Evolutionary conservation across 305 asterid species (phyloP), one percentile per base, ranked within the genome.

Genomic region (Fraxinus albicans): DNA sequence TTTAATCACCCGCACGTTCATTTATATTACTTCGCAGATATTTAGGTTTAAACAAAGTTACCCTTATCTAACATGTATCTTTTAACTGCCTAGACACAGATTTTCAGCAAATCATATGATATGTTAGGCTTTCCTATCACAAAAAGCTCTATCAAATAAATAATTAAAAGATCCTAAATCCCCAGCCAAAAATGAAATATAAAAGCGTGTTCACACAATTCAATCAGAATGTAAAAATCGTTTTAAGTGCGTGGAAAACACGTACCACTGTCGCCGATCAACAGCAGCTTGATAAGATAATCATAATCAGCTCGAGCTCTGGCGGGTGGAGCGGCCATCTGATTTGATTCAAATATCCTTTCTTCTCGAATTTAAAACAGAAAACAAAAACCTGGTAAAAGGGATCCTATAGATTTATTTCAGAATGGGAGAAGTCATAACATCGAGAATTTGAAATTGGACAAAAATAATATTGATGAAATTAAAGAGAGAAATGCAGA

Each of bases 191-290:
- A 23, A 67, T 67, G 8, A 27, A 27, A 67, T 67, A 25, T 29
- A 65, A 23, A 25, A 8, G 33, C 33, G 19, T 13, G 60, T 15
- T 15, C 60, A 15, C 60, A 50, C 60, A 50, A 15, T 50, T 50
- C 60, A 15, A 50, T 50, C 60, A 50, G 21, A 50, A 50, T 15
- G 60, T 50, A 50, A 58, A 65, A 65, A 8, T 25, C 8, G 8
- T 1, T 23, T 23, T 25, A 25, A 25, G 73, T 23, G 34, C 34
- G 34, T 6, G 60, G 21, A 65, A 65, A 65, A 65, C 27, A 21
- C 73, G 27, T 10, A 65, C 73, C 73, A 65, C 73, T 65, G 73
- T 65, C 73, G 6, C 73, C 73, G 73, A 65, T 65, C 73, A 65
- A 23, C 27, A 65, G 73, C 4, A 65, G 73, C 73, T 65, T 65